phyloP scores from a whole-genome alignment of 768 basidiomycete genomes.

The Omphalotus guepiniiformis region DNA sequence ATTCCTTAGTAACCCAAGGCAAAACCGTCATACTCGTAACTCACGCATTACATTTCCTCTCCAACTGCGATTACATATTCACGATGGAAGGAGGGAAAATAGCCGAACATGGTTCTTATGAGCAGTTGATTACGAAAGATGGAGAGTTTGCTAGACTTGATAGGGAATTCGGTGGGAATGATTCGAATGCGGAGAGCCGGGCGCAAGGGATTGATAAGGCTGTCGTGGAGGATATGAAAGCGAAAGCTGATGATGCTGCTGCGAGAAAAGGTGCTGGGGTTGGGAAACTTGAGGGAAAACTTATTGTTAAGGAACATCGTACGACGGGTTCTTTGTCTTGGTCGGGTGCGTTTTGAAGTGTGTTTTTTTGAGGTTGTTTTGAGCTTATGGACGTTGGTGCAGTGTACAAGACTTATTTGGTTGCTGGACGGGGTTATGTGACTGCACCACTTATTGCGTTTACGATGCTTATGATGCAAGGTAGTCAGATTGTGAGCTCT shows the following conservation, averaged over 20 bases:
- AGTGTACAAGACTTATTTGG: conserved; percentile 61
- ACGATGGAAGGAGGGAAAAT: conserved; percentile 39
- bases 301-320: conserved; percentile 63
- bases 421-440: conserved; percentile 47
- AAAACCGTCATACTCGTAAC: conserved; percentile 55
- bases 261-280: conserved; percentile 41
- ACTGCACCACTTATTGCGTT: conserved; percentile 49
- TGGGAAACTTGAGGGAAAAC: conserved; percentile 60
- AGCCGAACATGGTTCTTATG: conserved; percentile 48
- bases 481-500: conserved; percentile 53
- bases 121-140: conserved; percentile 40
- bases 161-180: conserved; percentile 56
- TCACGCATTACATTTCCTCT: conserved; percentile 51
- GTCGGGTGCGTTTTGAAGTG: conserved; percentile 29
- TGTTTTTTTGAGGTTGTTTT: neutral
- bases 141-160: conserved; percentile 57
- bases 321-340: conserved; percentile 60
- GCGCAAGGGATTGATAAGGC: conserved; percentile 14
- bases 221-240: conserved; percentile 28
- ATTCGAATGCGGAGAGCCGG: conserved; percentile 27
- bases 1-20: conserved; percentile 38
- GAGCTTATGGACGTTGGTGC: neutral
- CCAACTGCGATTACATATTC: conserved; percentile 48
- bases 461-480: conserved; percentile 55
- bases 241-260: conserved; percentile 30